Percentiles rank a stretch among this genome's conserved stretches.
phyloP scores from a whole-genome alignment of 768 basidiomycete genomes.

The Scleroderma bovista region DNA sequence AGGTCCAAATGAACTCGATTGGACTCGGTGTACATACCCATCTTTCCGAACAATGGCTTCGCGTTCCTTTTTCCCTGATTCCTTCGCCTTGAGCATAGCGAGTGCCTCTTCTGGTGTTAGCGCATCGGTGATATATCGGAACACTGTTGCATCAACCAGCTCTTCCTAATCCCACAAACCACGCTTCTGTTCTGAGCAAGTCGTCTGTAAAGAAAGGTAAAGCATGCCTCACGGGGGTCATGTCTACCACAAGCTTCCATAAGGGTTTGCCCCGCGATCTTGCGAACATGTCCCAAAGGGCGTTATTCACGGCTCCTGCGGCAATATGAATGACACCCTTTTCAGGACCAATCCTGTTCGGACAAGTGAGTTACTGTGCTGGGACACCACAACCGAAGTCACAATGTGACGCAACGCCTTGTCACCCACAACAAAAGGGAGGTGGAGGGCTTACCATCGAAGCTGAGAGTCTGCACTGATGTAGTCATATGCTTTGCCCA shows the following conservation, averaged over 20 bases:
- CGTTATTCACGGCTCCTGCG: slow-evolving; percentile 84
- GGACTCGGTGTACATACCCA: slow-evolving; percentile 41
- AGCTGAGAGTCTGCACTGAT: slow-evolving; percentile 86
- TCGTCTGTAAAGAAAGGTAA: background rate
- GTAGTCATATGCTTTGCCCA: slow-evolving; percentile 89
- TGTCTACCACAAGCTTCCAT: slow-evolving; percentile 92
- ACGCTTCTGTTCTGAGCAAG: background rate
- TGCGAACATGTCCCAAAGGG: slow-evolving; percentile 92
- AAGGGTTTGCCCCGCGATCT: slow-evolving; percentile 76
- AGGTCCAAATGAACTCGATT: background rate
- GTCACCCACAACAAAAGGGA: no score
- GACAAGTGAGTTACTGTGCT: background rate
- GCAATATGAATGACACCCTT: slow-evolving; percentile 95
- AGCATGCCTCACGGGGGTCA: slow-evolving; percentile 55
- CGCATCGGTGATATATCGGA: slow-evolving; percentile 89
- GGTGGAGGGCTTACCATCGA: slow-evolving; percentile 58
- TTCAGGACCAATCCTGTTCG: slow-evolving; percentile 79
- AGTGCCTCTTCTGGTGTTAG: slow-evolving; percentile 90
- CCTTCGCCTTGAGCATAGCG: slow-evolving; percentile 71
- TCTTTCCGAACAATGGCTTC: slow-evolving; percentile 67
- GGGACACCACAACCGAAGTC: background rate
- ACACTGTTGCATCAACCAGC: slow-evolving; percentile 69
- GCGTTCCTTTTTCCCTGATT: slow-evolving; percentile 69
- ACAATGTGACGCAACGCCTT: background rate
- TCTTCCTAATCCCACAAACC: slow-evolving; percentile 57